These are phyloP conservation scores for Sindora glabra DNA, from an alignment of 306 rosid species.

Conservation along the genomic window DNA sequence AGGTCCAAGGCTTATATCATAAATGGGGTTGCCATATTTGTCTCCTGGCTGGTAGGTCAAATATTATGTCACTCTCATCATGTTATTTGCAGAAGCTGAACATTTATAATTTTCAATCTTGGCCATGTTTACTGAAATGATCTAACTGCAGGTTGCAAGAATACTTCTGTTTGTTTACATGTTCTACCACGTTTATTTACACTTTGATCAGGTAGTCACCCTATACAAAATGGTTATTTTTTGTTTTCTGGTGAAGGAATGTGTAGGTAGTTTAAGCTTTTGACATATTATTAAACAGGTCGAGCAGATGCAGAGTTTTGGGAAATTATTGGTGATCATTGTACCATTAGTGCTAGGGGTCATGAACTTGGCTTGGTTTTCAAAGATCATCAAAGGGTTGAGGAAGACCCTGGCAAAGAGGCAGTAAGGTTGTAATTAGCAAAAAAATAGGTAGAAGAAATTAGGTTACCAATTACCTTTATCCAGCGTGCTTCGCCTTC, in stretches of 20 bases:
- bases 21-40: slow-evolving; percentile 84
- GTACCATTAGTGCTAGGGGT: slow-evolving; percentile 61
- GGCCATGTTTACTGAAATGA: slow-evolving; percentile 13
- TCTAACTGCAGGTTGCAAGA: slow-evolving; percentile 75
- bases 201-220: slow-evolving; percentile 73
- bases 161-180: slow-evolving; percentile 69
- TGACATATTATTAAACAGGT: slow-evolving; percentile 40
- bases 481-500: not conserved
- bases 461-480: slow-evolving; percentile 16
- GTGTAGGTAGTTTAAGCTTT: not conserved
- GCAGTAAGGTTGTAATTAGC: slow-evolving; percentile 37
- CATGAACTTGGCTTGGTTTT: slow-evolving; percentile 93
- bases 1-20: slow-evolving; percentile 65
- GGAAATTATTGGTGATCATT: slow-evolving; percentile 44
- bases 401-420: slow-evolving; percentile 85
- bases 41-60: slow-evolving; percentile 87
- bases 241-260: not conserved
- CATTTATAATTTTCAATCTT: not conserved
- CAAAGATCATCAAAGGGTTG: slow-evolving; percentile 72
- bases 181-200: slow-evolving; percentile 83
- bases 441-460: slow-evolving; percentile 14
- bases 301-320: slow-evolving; percentile 51
- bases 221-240: too few species aligned
- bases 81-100: not conserved
- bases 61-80: not conserved